Evolutionary conservation across 2,329 filamentous ascomycete genomes (phyloP), one percentile per base, ranked within the genome.

Genomic region (Calonectria fujianensis): DNA sequence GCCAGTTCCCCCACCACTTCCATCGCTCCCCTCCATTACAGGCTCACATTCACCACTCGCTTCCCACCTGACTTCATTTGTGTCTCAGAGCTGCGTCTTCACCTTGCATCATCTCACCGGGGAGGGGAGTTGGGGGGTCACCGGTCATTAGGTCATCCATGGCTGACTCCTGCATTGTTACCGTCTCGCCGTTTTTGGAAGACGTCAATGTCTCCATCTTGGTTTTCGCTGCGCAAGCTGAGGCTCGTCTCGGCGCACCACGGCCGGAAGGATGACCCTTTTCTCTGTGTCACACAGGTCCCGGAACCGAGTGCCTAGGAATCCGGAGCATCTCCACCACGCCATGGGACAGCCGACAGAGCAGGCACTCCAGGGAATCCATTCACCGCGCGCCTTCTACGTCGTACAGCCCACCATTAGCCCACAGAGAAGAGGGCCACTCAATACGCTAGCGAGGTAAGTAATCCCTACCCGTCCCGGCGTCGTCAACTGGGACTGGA

Each of bases 21-120:
- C 68, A 64, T 39, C 48, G 27, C 29, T 51, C 27, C 59, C 29
- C 69, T 54, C 54, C 48, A 48, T 65, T 29, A 65, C 61, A 65
- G 41, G 61, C 39, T 63, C 57, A 63, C 35, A 63, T 63, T 63
- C 35, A 41, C 57, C 57, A 27, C 39, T 41, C 57, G 61, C 61
- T 65, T 64, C 37, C 61, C 61, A 65, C 61, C 61, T 65, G 61
- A 65, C 61, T 65, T 65, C 57, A 65, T 48, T 65, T 50, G 39
- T 65, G 61, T 65, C 61, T 65, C 61, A 65, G 61, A 65, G 61
- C 45, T 65, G 61, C 39, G 27, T 65, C 41, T 65, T 65, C 61
- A 65, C 39, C 61, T 65, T 65, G 61, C 61, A 50, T 35, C 61
- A 63, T 63, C 57, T 63, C 35, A 39, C 57, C 57, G 57, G 57